These are phyloP conservation scores for Cladosporium velox DNA, from an alignment of 2,329 filamentous ascomycete species.

Conservation along the genomic window DNA sequence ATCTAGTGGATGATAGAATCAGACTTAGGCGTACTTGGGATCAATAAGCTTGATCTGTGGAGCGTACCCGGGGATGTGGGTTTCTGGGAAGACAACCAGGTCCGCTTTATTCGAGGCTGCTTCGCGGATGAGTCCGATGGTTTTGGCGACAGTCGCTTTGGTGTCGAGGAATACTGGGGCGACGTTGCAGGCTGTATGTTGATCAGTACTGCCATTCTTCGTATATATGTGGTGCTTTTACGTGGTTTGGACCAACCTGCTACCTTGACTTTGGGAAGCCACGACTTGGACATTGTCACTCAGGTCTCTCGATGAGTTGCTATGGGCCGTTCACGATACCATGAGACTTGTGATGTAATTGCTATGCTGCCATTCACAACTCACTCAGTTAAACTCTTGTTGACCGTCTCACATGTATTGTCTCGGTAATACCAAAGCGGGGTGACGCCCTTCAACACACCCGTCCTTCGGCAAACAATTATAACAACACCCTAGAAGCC, in stretches of 20 bases:
- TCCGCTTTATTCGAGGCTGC: slow-evolving; percentile 49
- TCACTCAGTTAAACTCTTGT: too few species aligned
- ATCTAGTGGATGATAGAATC: not conserved
- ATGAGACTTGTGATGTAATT: not conserved
- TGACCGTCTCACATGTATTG: not conserved
- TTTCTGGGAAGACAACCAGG: slow-evolving; percentile 57
- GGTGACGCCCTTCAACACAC: not conserved
- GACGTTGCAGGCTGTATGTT: slow-evolving; percentile 33
- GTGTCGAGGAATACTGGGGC: slow-evolving; percentile 53
- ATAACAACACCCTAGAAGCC: not conserved
- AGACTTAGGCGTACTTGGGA: not conserved
- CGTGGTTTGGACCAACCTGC: slow-evolving; percentile 23
- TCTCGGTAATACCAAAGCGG: not conserved
- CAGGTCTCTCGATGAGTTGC: not conserved
- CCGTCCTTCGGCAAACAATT: not conserved
- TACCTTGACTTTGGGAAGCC: slow-evolving; percentile 31
- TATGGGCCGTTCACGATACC: too few species aligned
- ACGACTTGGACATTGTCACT: slow-evolving; percentile 8
- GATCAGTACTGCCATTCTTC: not conserved
- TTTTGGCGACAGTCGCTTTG: slow-evolving; percentile 49
- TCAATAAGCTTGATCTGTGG: not conserved
- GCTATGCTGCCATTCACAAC: not conserved
- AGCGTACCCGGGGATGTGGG: slow-evolving; percentile 42
- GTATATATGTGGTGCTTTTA: not conserved
- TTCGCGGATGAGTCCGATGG: slow-evolving; percentile 48